Base-by-base conservation (phyloP, 257 asterid species). In the Scutellaria baicalensis region DNA sequence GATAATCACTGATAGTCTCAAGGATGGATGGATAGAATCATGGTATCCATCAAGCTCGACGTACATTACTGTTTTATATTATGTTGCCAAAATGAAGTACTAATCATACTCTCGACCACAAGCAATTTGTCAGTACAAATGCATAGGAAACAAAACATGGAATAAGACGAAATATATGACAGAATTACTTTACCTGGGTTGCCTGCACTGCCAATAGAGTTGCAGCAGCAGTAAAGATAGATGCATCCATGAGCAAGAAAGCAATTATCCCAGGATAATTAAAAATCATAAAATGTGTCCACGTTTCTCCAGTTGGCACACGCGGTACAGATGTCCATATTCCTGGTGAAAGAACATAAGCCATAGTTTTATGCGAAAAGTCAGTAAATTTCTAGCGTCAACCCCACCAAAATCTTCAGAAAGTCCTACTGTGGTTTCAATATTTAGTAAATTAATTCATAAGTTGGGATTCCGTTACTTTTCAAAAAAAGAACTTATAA, bases 191-290 rank as follows among this genome's bases (percentile, higher is more conserved):
- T 63, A 91, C 99, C 95, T 93, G 97, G 71, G 74, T 61, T 48
- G 77, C 84, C 76, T 91, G 99, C 59, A 93, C 79, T 11, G 73
- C 40, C 62, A 86, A 80, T 47, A 93, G 76, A 70, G 90, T 86
- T 63, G 82, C 69, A 59, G 91, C 43, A 72, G 88, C 96, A 73
- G 82, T 38, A 21, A 89, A 75, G 79, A 93, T 89, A 77, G 72
- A 69, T n/a, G 79, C 78, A 66, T 91, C 96, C 94, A 93, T 86
- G 47, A 83, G 65, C 71, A 93, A 79, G 76, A 93, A 93, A 45
- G 96, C 85, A n/a, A 84, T 17, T 51, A 81, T 59, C 64, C 90
- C 91, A 55, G 93, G 99, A 82, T 91, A 81, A 40, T 81, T 79
- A 65, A 82, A 85, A 64, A 89, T 27, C 70, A 89, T 75, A 59